Conservation (phyloP, 2,329 filamentous ascomycete genomes). For the Grosmannia clavigera region DNA sequence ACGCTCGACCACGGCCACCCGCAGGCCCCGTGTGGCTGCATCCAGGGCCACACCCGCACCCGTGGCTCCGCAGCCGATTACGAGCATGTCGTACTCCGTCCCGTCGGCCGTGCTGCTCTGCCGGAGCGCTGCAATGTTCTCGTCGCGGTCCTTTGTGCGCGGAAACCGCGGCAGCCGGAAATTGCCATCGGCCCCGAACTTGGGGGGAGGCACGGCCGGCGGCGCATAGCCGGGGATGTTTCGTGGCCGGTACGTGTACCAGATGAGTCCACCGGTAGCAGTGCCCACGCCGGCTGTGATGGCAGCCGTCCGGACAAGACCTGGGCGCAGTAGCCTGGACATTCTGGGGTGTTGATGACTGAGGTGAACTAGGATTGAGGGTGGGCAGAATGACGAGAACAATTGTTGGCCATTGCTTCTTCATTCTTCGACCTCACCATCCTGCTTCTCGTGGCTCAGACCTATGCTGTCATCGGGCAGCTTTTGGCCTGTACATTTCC, state of each 20-base stretch:
- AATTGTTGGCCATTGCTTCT: neutral
- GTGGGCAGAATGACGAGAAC: neutral
- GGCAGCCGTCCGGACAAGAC: conserved; percentile 29
- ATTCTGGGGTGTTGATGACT: conserved; percentile 7
- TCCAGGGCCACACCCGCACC: conserved; percentile 72
- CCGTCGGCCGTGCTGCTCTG: conserved; percentile 26
- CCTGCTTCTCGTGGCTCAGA: neutral
- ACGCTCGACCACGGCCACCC: conserved; percentile 68
- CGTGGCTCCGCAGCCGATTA: conserved; percentile 71
- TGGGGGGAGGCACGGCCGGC: conserved; percentile 57
- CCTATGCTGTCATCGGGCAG: neutral
- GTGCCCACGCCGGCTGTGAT: conserved; percentile 28
- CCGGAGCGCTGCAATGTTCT: conserved; percentile 51
- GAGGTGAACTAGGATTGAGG: neutral
- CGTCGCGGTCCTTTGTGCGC: conserved; percentile 45
- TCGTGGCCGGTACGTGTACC: conserved; percentile 51
- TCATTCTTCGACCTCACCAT: neutral
- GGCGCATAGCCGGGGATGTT: conserved; percentile 60
- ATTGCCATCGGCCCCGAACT: conserved; percentile 54
- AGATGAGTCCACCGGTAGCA: conserved; percentile 31
- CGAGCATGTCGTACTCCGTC: conserved; percentile 59
- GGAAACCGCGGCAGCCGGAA: conserved; percentile 57
- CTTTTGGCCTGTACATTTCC: neutral
- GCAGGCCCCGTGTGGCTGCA: conserved; percentile 65
- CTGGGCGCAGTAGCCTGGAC: conserved; percentile 16